These are phyloP conservation scores for Giardia muris DNA, from an alignment of 208 protist species.

Conservation along the genomic window DNA sequence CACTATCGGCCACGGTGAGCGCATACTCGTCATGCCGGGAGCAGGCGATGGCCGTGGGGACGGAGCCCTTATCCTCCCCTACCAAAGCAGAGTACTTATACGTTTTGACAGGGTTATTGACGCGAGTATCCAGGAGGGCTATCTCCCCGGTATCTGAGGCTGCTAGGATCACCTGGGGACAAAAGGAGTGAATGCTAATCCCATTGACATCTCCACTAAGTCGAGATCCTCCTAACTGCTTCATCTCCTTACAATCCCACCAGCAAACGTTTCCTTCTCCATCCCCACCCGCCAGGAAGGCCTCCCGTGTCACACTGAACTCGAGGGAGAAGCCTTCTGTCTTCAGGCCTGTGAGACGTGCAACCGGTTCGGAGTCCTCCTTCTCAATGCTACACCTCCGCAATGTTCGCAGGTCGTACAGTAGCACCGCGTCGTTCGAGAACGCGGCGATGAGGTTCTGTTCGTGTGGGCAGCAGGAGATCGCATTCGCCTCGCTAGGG, in stretches of 20 bases:
- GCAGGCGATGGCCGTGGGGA: not conserved
- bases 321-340: not conserved
- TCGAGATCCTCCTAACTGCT: not conserved
- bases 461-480: not conserved
- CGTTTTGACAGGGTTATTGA: not conserved
- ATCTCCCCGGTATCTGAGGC: slow-evolving; percentile 4
- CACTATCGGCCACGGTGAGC: not conserved
- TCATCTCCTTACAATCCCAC: not conserved
- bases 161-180: not conserved
- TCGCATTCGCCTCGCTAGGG: not conserved
- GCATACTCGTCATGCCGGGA: not conserved
- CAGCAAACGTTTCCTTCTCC: not conserved
- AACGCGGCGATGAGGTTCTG: not conserved
- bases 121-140: not conserved
- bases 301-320: not conserved
- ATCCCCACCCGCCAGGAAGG: not conserved
- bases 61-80: no score
- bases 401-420: not conserved
- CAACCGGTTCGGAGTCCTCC: not conserved
- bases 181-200: not conserved
- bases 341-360: not conserved
- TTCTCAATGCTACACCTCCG: not conserved
- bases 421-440: not conserved
- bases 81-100: not conserved
- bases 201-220: not conserved